Evolutionary conservation across 2,329 filamentous ascomycete genomes (phyloP).

Genomic region (Clarireedia paspali): DNA sequence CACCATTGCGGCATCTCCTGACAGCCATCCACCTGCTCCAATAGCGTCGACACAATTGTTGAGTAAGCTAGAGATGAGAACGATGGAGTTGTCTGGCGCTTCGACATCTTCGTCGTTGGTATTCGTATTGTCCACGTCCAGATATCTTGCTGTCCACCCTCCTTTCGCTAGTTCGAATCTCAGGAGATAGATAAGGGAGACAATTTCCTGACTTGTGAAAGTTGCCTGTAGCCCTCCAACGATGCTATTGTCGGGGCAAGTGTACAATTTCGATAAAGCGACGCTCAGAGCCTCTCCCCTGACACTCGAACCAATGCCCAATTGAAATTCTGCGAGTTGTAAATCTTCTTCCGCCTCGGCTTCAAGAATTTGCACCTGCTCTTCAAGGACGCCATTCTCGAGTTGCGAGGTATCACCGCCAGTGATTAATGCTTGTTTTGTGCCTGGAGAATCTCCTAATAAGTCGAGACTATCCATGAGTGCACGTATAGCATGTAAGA

Average conservation of each 20-base stretch:
- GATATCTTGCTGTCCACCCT: constrained; percentile 67
- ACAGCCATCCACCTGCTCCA: constrained; percentile 66
- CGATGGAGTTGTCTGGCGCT: constrained; percentile 60
- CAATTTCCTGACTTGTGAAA: constrained; percentile 59
- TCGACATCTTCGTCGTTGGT: constrained; percentile 37
- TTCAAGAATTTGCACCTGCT: constrained; percentile 42
- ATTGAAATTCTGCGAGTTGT: constrained; percentile 57
- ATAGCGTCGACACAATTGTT: constrained; percentile 69
- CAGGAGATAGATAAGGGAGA: constrained; percentile 65
- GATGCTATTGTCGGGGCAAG: constrained; percentile 52
- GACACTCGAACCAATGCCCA: constrained; percentile 55
- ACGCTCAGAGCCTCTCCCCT: constrained; percentile 58
- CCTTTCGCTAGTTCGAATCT: constrained; percentile 66
- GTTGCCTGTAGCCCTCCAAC: constrained; percentile 55
- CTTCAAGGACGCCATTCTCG: constrained; percentile 22
- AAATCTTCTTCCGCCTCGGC: constrained; percentile 58
- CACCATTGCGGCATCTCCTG: constrained; percentile 47
- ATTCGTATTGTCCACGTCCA: constrained; percentile 48
- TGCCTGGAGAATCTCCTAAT: constrained; percentile 21
- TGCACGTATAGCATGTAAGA: constrained; percentile 57
- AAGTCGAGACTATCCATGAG: constrained; percentile 64
- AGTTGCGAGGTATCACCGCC: constrained; percentile 16
- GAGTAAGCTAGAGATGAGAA: constrained; percentile 63
- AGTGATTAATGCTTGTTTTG: constrained; percentile 22
- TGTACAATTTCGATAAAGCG: constrained; percentile 62